Percentiles rank a stretch among this genome's conserved stretches.
phyloP scores from a whole-genome alignment of 257 asterid genomes.

The Lithospermum erythrorhizon region DNA sequence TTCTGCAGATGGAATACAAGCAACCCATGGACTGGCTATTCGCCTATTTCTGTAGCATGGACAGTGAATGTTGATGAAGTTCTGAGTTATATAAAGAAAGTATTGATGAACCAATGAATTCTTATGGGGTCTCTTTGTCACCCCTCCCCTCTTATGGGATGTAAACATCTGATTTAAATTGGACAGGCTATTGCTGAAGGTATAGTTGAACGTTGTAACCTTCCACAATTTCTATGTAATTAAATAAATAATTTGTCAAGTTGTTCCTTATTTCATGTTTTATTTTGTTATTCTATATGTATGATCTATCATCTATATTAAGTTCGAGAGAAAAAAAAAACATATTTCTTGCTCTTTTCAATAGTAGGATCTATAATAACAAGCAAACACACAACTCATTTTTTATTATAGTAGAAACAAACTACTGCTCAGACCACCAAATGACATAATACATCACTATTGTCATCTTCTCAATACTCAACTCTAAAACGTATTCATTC shows the following conservation, averaged over 20 bases:
- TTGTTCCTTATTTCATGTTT: no score
- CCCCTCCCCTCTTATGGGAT: neutral
- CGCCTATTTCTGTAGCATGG: constrained; percentile 94
- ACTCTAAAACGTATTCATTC: no score
- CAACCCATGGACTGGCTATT: constrained; percentile 72
- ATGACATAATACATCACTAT: no score
- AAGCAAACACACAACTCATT: no score
- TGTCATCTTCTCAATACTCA: no score
- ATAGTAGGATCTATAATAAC: no score
- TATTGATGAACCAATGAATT: constrained; percentile 36
- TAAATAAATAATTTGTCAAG: neutral
- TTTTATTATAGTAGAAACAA: no score
- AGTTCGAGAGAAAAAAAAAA: no score
- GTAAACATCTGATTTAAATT: neutral
- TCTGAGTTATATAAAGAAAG: constrained; percentile 35
- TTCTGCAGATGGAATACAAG: constrained; percentile 69
- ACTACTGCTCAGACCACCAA: no score
- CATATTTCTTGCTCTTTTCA: no score
- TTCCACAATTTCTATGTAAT: neutral
- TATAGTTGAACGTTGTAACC: neutral
- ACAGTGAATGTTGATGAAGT: constrained; percentile 65
- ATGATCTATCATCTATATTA: no score
- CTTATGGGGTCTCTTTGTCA: neutral
- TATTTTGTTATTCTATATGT: no score
- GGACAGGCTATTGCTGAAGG: neutral